Conservation (phyloP, 306 rosid species). For the Purshia tridentata region DNA sequence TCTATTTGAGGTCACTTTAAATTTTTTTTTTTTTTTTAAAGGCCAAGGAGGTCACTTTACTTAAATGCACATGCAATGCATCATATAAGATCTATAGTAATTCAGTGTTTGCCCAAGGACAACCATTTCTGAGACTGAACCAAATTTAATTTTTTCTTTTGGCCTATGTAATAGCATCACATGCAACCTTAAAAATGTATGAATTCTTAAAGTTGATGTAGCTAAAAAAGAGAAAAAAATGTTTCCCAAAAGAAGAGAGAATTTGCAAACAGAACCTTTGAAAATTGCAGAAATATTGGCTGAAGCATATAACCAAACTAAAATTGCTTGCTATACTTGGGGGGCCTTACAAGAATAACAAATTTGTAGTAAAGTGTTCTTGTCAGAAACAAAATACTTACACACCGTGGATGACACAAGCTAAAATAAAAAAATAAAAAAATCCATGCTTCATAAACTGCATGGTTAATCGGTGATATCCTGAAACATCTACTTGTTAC, state of each 20-base stretch:
- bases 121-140: neutral
- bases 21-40: no score
- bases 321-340: neutral
- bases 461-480: constrained; percentile 8
- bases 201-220: neutral
- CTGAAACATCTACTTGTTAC: neutral
- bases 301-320: neutral
- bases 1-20: no score
- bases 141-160: no score
- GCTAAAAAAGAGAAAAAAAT: neutral
- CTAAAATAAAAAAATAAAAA: constrained; percentile 9
- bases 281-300: neutral
- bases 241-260: neutral
- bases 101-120: neutral
- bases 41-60: neutral
- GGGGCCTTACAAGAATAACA: neutral
- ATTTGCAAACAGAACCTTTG: neutral
- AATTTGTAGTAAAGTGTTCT: constrained; percentile 4
- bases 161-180: neutral
- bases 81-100: neutral
- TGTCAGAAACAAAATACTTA: neutral
- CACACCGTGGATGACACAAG: constrained; percentile 7
- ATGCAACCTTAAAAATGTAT: neutral
- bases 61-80: neutral
- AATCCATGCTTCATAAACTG: constrained; percentile 8